Conservation (phyloP, 2,329 filamentous ascomycete genomes). For the Corniculantispora saksenae region DNA sequence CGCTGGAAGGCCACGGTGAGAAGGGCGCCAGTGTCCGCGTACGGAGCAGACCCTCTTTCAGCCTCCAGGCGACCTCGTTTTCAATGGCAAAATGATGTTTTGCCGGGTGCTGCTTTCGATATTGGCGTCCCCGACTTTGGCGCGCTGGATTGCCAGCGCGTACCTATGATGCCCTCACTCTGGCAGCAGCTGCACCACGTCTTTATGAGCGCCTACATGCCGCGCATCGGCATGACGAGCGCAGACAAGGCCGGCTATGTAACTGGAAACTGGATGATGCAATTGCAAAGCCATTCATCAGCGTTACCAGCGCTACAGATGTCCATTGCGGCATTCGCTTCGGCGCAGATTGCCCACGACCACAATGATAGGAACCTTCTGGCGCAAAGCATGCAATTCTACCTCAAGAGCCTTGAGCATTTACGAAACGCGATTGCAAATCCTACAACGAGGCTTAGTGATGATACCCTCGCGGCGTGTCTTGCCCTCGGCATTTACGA, state of each 20-base stretch:
- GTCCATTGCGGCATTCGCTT: conserved; percentile 15
- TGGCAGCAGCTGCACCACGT: conserved; percentile 19
- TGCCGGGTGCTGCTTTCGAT: not conserved
- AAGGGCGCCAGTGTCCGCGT: not conserved
- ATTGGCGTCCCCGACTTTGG: not conserved
- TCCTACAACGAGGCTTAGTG: not conserved
- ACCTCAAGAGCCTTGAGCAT: conserved; percentile 14
- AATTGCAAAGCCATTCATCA: conserved; percentile 7
- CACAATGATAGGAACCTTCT: conserved; percentile 8
- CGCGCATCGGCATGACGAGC: not conserved
- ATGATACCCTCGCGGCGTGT: conserved; percentile 20
- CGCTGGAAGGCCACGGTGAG: conserved; percentile 9
- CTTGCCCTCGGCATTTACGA: conserved; percentile 19
- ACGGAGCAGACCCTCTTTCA: not conserved
- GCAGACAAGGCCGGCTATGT: not conserved
- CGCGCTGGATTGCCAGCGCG: not conserved
- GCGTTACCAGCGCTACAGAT: conserved; percentile 14
- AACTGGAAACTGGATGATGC: conserved; percentile 18
- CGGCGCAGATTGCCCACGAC: conserved; percentile 13
- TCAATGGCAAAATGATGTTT: not conserved
- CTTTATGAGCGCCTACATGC: conserved; percentile 18
- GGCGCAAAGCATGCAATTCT: conserved; percentile 15
- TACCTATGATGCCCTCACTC: conserved; percentile 10
- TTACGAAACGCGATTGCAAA: conserved; percentile 10
- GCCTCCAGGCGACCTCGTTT: not conserved